Percentiles rank a stretch among this genome's conserved stretches.
phyloP scores from a whole-genome alignment of 139 green algal genomes.

The Picochlorum costavermella region DNA sequence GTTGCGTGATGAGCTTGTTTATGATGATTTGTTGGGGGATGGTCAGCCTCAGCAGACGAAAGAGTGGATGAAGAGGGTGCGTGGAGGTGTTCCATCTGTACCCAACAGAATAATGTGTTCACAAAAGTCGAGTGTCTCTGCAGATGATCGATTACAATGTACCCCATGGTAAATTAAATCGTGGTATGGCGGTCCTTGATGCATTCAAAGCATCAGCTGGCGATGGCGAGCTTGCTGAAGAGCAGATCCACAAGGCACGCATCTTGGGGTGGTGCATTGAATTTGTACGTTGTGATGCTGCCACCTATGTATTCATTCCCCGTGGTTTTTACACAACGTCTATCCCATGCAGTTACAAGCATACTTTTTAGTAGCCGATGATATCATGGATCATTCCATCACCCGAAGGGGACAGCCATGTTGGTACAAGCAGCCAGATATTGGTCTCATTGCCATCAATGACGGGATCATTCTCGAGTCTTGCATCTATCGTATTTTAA shows the following conservation, averaged over 20 bases:
- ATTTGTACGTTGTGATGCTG: conserved; percentile 43
- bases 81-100: not conserved
- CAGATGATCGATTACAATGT: conserved; percentile 94
- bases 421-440: conserved; percentile 87
- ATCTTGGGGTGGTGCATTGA: conserved; percentile 97
- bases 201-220: conserved; percentile 30
- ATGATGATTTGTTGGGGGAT: conserved; percentile 40
- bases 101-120: no score
- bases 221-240: conserved; percentile 28
- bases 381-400: conserved; percentile 98
- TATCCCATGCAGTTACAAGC: conserved; percentile 69
- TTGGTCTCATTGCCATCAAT: conserved; percentile 90
- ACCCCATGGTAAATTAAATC: conserved; percentile 92
- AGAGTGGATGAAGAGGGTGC: conserved; percentile 65
- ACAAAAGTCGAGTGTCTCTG: not conserved
- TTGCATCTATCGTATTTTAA: conserved; percentile 87
- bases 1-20: conserved; percentile 62
- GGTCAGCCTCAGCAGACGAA: conserved; percentile 44
- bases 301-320: not conserved
- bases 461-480: conserved; percentile 95
- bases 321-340: conserved; percentile 2
- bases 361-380: conserved; percentile 97
- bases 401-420: conserved; percentile 93
- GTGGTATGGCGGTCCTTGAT: conserved; percentile 93
- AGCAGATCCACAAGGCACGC: conserved; percentile 69